Percentiles rank a stretch among this genome's conserved stretches.
phyloP scores from a whole-genome alignment of 139 green algal genomes.

The Diplosphaera chodatii region DNA sequence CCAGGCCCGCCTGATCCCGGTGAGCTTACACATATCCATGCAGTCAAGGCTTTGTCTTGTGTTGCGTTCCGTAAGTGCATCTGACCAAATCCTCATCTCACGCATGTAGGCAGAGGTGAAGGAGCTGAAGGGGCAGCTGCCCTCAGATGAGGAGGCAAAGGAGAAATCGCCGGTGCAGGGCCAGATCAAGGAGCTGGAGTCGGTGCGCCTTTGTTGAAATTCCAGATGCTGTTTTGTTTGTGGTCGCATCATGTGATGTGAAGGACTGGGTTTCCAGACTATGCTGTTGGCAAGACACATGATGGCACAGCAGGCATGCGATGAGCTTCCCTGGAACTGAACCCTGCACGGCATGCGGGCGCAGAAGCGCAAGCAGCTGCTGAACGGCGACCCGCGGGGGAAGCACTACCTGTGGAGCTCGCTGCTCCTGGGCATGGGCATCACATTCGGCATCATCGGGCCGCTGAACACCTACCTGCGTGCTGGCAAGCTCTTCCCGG shows the following conservation, averaged over 20 bases:
- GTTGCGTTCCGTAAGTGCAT: too few relatives aligned
- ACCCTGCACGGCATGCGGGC: background rate
- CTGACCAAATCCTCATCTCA: too few relatives aligned
- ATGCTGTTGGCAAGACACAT: too few relatives aligned
- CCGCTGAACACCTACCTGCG: constrained; percentile 91
- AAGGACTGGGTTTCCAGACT: background rate
- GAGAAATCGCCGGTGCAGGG: constrained; percentile 43
- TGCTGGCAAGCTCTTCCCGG: constrained; percentile 93
- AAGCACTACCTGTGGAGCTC: constrained; percentile 77
- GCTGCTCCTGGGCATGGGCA: constrained; percentile 83
- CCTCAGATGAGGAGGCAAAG: constrained; percentile 40
- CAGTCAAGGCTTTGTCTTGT: too few relatives aligned
- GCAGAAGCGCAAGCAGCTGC: constrained; percentile 86
- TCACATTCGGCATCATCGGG: constrained; percentile 77
- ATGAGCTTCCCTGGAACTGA: too few relatives aligned
- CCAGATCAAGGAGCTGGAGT: constrained; percentile 67
- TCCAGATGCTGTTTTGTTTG: constrained; percentile 1
- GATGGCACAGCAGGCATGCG: too few relatives aligned
- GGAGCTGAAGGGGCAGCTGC: constrained; percentile 64
- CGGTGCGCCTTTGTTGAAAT: constrained; percentile 29
- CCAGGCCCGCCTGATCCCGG: constrained; percentile 10
- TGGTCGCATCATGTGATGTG: background rate
- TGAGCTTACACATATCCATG: background rate
- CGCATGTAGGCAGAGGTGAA: constrained; percentile 67
- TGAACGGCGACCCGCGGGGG: constrained; percentile 68